Conservation (phyloP, 768 basidiomycete genomes). For the Suillus clintonianus region DNA sequence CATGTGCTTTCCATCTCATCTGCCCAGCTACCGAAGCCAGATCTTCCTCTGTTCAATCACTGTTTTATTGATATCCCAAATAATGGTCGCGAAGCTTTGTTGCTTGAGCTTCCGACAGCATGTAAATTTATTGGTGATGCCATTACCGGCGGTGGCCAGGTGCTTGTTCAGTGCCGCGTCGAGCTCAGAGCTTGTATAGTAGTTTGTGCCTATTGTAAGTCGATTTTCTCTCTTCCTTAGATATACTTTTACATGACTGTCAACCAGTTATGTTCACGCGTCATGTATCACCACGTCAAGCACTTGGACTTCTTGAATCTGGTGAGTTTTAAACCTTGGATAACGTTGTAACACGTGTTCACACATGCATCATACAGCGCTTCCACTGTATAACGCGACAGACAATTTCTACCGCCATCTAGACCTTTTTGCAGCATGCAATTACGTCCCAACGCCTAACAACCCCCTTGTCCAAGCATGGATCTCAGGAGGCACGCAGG, state of each 20-base stretch:
- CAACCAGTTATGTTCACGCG: conserved; percentile 49
- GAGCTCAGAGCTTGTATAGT: conserved; percentile 57
- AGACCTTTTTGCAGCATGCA: conserved; percentile 46
- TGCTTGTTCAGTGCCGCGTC: conserved; percentile 56
- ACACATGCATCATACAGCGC: conserved; percentile 30
- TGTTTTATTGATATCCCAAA: conserved; percentile 45
- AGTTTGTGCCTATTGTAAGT: conserved; percentile 54
- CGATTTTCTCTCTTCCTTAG: not conserved
- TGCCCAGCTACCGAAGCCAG: conserved; percentile 40
- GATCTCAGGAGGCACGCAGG: conserved; percentile 28
- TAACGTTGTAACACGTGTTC: not conserved
- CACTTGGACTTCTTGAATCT: conserved; percentile 41
- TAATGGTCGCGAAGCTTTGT: conserved; percentile 38
- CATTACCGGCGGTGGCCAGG: conserved; percentile 40
- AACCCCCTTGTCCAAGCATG: conserved; percentile 44
- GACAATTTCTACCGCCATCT: conserved; percentile 47
- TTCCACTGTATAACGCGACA: conserved; percentile 58
- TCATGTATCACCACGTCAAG: conserved; percentile 39
- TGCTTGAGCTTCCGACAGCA: conserved; percentile 48
- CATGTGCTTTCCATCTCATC: conserved; percentile 59
- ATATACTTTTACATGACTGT: not conserved
- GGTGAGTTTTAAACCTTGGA: conserved; percentile 31
- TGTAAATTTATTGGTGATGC: conserved; percentile 49
- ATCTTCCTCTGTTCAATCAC: conserved; percentile 36
- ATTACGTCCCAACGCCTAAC: conserved; percentile 37